phyloP scores from a whole-genome alignment of 148 eudicot genomes.

The Rhododendron henanense region DNA sequence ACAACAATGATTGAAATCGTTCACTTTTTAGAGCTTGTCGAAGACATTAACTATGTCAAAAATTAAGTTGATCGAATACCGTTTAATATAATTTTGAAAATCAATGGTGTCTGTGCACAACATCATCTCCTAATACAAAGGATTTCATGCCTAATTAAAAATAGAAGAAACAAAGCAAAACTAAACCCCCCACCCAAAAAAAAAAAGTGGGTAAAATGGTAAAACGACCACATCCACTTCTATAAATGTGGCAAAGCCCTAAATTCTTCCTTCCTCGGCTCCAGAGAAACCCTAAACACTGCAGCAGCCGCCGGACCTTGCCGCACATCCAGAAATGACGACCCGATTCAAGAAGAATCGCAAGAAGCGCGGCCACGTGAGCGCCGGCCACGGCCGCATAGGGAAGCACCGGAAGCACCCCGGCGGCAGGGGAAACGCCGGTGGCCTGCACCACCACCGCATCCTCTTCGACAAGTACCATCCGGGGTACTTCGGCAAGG shows the following conservation, averaged over 20 bases:
- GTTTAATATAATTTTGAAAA: no score
- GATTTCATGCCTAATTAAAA: no score
- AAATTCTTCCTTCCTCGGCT: background rate
- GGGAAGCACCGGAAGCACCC: constrained; percentile 47
- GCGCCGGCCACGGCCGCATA: constrained; percentile 28
- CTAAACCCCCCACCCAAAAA: no score
- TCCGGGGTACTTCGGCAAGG: constrained; percentile 51
- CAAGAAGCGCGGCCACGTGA: constrained; percentile 41
- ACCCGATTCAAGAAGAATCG: constrained; percentile 33
- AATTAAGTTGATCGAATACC: background rate
- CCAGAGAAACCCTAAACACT: background rate
- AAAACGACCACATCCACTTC: background rate
- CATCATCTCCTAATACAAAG: no score
- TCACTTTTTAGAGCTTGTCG: no score
- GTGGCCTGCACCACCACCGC: constrained; percentile 55
- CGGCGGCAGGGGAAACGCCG: constrained; percentile 52
- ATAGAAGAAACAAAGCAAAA: no score
- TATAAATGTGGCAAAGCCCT: constrained; percentile 2
- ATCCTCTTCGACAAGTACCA: constrained; percentile 58
- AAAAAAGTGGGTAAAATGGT: constrained; percentile 1
- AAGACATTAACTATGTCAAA: no score
- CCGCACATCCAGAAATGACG: constrained; percentile 15
- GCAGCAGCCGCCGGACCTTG: background rate
- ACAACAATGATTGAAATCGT: no score
- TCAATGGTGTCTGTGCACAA: no score